Base-by-base conservation (phyloP, 2,329 filamentous ascomycete species). In the Phialemonium atrogriseum region DNA sequence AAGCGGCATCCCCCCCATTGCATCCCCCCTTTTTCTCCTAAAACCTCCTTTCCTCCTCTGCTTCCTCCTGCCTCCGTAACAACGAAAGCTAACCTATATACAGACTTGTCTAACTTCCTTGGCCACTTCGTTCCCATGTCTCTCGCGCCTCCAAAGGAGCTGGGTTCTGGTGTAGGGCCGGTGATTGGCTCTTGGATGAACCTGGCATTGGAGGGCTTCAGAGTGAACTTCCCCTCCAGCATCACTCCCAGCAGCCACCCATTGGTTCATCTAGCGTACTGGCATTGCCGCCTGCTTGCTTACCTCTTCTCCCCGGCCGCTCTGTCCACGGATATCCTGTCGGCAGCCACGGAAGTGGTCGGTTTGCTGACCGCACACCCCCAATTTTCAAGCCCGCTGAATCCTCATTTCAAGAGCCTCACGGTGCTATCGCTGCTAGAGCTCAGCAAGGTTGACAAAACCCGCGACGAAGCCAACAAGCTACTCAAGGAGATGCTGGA, bases 251-350 rank as follows among this genome's bases (percentile, higher is more conserved):
- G 56, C 0, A 56, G 61, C 4, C 62, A 69, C 29, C 72, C 73
- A 4, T 49, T 80, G 19, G 62, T 84, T 3, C 73, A 81, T 43
- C 62, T 85, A 15, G 71, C 71, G 12, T 84, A 82, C 54, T 83
- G 80, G 71, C 78, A 84, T 50, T 68, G 73, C 42, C 73, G 77
- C 38, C 63, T 84, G 7, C 60, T 85, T 12, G 65, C 74, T 8
- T 73, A 77, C 31, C 64, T 83, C 3, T 60, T 78, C 33, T 71
- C 69, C 22, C 67, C 73, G 2, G 64, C 64, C 9, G 62, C 69
- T 1, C 68, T 70, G 24, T 63, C 73, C 0, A 56, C 63, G 2
- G 70, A 80, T 36, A 63, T 79, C 11, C 56, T 82, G 13, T 75
- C 71, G 52, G 69, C 76, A 5, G 73, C 73, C 16, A 65, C 66